Evolutionary conservation across 2,329 filamentous ascomycete species (phyloP), one percentile per base, ranked within the genome.

Genomic region (Xylariomycetidae sp.): DNA sequence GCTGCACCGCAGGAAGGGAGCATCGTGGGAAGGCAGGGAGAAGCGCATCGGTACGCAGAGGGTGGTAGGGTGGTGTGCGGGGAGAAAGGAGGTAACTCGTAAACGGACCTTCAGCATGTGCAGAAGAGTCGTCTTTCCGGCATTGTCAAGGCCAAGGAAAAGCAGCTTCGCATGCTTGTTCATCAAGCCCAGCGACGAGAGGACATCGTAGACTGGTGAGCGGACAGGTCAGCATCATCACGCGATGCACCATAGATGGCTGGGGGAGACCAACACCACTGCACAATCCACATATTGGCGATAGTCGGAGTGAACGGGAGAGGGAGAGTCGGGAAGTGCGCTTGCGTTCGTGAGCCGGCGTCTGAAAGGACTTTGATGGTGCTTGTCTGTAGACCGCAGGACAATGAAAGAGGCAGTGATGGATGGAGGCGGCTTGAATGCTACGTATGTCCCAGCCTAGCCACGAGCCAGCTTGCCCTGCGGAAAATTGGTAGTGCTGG

Each of bases 131-230:
- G 88, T 95, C 74, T 95, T 94, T 65, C 88, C 88, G 32, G 88
- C 88, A 68, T 94, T 94, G 63, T 94, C 88, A 43, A 95, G 81
- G 51, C 88, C 88, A 45, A 95, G 79, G 69, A 95, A 94, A 38
- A 94, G 76, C 39, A 95, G 77, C 76, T 95, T 95, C 56, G 87
- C 88, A 64, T 94, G 86, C 76, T 95, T 95, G 78, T 95, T 95
- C 49, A 90, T 72, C 56, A 95, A 74, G 53, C 88, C 88, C 44
- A 95, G 75, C 47, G 79, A 85, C 54, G 88, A 85, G 55, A 95
- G 79, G 53, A 93, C 70, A 70, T 94, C 86, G 75, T 86, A 94
- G 67, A 94, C 87, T 87, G 48, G 60, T 34, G 25, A 32, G 33
- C 37, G 29, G 33, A 36, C 40, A 40, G 35, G 47, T 53, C 44